Conservation (phyloP, 2,329 filamentous ascomycete species). For the Penicillium sp. region DNA sequence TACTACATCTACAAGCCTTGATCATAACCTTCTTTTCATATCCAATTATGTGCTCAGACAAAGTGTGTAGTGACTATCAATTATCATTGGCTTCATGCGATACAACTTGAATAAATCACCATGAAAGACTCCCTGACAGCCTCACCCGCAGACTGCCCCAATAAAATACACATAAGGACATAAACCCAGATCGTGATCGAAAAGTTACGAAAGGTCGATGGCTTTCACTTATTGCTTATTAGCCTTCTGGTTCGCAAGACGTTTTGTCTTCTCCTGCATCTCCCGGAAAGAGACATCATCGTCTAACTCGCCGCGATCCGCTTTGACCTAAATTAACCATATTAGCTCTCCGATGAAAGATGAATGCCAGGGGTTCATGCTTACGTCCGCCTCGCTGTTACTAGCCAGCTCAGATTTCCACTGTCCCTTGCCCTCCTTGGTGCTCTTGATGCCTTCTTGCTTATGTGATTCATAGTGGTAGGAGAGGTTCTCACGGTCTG, state of each 20-base stretch:
- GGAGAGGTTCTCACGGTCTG: conserved; percentile 45
- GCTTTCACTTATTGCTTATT: conserved; percentile 4
- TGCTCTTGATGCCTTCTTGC: conserved; percentile 56
- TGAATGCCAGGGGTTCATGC: conserved; percentile 17
- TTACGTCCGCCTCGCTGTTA: conserved; percentile 73
- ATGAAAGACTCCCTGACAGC: not conserved
- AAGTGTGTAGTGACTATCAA: not conserved
- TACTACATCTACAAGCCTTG: not conserved
- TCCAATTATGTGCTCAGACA: not conserved
- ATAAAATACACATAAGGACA: not conserved
- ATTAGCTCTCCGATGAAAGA: conserved; percentile 1
- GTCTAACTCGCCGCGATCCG: conserved; percentile 54
- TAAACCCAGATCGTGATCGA: not conserved
- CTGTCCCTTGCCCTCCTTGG: conserved; percentile 62
- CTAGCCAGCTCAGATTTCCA: conserved; percentile 78
- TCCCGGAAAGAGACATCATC: conserved; percentile 44
- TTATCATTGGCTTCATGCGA: not conserved
- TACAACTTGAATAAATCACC: not conserved
- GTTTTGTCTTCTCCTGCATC: conserved; percentile 61
- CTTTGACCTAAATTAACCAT: conserved; percentile 49
- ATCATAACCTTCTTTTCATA: not conserved
- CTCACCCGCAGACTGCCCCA: not conserved
- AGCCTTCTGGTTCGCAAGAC: conserved; percentile 20
- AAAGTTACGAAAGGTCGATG: not conserved
- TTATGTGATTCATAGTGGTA: conserved; percentile 55